Base-by-base conservation (phyloP, 2,329 filamentous ascomycete genomes). In the Alternaria arborescens region DNA sequence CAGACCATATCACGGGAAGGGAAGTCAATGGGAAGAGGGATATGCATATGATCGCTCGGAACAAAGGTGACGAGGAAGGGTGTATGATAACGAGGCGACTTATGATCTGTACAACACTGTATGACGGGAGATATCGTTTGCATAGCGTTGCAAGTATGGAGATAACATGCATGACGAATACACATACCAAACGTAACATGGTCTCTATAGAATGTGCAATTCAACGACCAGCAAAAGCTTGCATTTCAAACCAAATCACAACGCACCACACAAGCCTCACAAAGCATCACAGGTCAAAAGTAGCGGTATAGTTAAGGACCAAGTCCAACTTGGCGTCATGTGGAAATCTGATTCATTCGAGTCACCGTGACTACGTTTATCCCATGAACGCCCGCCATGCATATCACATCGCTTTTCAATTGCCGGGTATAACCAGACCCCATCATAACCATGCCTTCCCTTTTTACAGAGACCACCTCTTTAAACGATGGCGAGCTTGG, bases 401-500 rank as follows among this genome's bases (percentile, higher is more conserved):
- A 73, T 72, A 71, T 67, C 69, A 71, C 71, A 74, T 71, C 74
- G 69, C 72, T 76, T 77, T 67, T 44, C 65, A 61, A 57, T 61
- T 69, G 65, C 71, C 70, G 71, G 73, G 69, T 76, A 74, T 73
- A 69, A 71, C 72, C 68, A 70, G 69, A 68, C 71, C 65, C 68
- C 62, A 63, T 66, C 68, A 66, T 65, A 61, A 65, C 61, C 65
- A 72, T 70, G 60, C 68, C 67, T 62, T 68, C 57, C 55, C 51
- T 50, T 61, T 30, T 30, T 58, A 53, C 58, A 66, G 55, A 62
- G 44, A 64, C 43, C 52, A 55, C 38, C 52, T 61, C 71, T 77
- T 97, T 97, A 98, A 82, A 98, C 95, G 79, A 99, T 95, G 76
- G 91, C 91, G 76, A 99, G 90, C 91, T 98, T 99, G 84, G 95